A percentile compares a stretch with the other conserved stretches of the same genome.
Conservation (phyloP, 2,329 filamentous ascomycete genomes). For the Aspergillus candidus region DNA sequence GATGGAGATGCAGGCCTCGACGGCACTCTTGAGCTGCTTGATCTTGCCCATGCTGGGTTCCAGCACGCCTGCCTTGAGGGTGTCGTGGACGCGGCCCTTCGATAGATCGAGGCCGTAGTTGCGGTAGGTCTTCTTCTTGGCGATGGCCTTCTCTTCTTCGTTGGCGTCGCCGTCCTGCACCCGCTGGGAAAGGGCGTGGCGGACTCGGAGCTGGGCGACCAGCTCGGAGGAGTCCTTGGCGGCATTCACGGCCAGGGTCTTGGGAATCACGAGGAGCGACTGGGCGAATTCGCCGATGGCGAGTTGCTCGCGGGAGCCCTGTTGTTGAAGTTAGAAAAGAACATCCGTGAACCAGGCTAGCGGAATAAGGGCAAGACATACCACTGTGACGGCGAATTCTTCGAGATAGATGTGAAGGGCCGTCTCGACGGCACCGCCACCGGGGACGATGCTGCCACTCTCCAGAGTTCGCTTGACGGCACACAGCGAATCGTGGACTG, state of each 20-base stretch:
- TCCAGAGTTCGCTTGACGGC: conserved; percentile 96
- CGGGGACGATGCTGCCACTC: conserved; percentile 92
- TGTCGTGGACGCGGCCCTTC: conserved; percentile 85
- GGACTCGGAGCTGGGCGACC: conserved; percentile 87
- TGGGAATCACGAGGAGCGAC: conserved; percentile 87
- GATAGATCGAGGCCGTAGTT: conserved; percentile 93
- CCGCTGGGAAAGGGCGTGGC: conserved; percentile 90
- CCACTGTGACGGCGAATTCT: conserved; percentile 95
- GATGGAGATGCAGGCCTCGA: conserved; percentile 97
- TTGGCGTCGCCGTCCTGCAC: conserved; percentile 70
- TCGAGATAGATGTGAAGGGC: conserved; percentile 98
- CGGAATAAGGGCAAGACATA: conserved; percentile 34
- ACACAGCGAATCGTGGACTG: conserved; percentile 91
- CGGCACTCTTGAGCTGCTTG: conserved; percentile 94
- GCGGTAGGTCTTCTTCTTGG: conserved; percentile 94
- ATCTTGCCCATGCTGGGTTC: conserved; percentile 99
- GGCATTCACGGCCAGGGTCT: conserved; percentile 93
- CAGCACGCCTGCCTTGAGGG: conserved; percentile 88
- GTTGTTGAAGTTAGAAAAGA: conserved; percentile 5
- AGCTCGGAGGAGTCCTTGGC: conserved; percentile 95
- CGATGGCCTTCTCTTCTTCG: conserved; percentile 81
- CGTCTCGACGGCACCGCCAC: conserved; percentile 96
- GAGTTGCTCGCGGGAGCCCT: conserved; percentile 89
- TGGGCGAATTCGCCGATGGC: conserved; percentile 97
- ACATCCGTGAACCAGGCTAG: background rate